A percentile compares a stretch with the other conserved stretches of the same genome.
These are phyloP conservation scores for Sanghuangporus baumii DNA, from an alignment of 1,284 basidiomycete species.

Conservation along the genomic window DNA sequence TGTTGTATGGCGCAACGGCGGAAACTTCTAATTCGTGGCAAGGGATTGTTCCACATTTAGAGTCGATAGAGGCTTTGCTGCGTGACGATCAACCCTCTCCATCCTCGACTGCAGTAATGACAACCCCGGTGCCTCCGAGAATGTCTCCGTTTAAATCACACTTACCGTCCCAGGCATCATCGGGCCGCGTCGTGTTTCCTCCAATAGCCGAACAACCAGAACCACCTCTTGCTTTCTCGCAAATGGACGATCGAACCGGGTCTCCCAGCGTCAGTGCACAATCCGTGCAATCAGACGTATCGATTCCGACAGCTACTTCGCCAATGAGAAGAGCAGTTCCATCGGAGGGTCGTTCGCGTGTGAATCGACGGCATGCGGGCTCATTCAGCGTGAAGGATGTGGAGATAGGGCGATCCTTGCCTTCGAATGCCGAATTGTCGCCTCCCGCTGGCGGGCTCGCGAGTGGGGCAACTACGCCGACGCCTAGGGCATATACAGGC, in stretches of 20 bases:
- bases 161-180: slow-evolving; percentile 3
- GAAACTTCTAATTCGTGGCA: slow-evolving; percentile 89
- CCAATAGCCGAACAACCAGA: slow-evolving; percentile 19
- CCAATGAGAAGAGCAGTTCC: slow-evolving; percentile 9
- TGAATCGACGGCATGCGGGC: slow-evolving; percentile 80
- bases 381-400: slow-evolving; percentile 92
- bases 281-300: slow-evolving; percentile 27
- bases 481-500: slow-evolving; percentile 30
- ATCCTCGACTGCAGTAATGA: slow-evolving; percentile 11
- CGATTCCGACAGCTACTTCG: slow-evolving; percentile 20
- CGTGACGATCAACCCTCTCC: slow-evolving; percentile 33
- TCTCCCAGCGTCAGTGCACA: not conserved
- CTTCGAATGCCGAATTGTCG: slow-evolving; percentile 48
- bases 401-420: slow-evolving; percentile 78
- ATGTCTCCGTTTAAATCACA: slow-evolving; percentile 10
- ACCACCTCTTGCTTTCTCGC: slow-evolving; percentile 4
- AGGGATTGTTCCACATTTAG: slow-evolving; percentile 68
- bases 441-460: slow-evolving; percentile 26
- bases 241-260: slow-evolving; percentile 1
- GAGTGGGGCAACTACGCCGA: slow-evolving; percentile 31
- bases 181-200: slow-evolving; percentile 11
- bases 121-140: slow-evolving; percentile 9
- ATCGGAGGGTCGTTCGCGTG: slow-evolving; percentile 29
- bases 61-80: slow-evolving; percentile 65
- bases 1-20: slow-evolving; percentile 85